These are phyloP conservation scores for Aureobasidium sp. DNA, from an alignment of 2,329 filamentous ascomycete genomes.

Conservation along the genomic window DNA sequence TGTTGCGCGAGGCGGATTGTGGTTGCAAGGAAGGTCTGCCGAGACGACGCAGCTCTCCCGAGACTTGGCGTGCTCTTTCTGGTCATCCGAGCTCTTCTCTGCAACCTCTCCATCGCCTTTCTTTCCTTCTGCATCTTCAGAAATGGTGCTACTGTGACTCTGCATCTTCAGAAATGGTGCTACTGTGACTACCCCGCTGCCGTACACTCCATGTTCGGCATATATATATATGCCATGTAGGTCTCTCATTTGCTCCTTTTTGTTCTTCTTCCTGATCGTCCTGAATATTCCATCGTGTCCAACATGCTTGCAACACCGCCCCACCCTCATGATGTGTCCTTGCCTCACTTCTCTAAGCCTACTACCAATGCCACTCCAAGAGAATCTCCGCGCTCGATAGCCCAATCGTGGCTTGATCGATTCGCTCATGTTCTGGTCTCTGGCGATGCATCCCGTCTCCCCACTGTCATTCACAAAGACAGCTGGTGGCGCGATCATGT, in stretches of 20 bases:
- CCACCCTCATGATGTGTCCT: neutral
- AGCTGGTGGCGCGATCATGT: constrained; percentile 56
- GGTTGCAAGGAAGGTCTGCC: constrained; percentile 1
- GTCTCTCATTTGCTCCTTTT: neutral
- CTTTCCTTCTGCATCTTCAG: neutral
- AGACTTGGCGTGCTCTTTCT: constrained; percentile 4
- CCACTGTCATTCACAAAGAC: constrained; percentile 36
- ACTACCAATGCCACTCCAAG: neutral
- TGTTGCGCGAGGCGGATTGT: neutral
- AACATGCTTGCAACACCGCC: constrained; percentile 11
- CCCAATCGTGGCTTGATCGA: constrained; percentile 26
- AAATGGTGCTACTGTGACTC: neutral
- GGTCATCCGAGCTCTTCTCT: constrained; percentile 1
- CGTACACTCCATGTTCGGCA: neutral
- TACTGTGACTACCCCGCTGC: constrained; percentile 6
- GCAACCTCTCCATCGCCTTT: neutral
- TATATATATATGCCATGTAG: constrained; percentile 3
- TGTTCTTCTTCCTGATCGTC: neutral
- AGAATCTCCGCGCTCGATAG: constrained; percentile 22
- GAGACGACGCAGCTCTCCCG: neutral
- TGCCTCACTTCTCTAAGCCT: neutral
- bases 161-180: too few relatives aligned
- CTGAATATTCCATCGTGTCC: neutral
- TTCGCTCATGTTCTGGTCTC: constrained; percentile 24
- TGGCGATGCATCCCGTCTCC: constrained; percentile 20